Conservation (phyloP, 768 basidiomycete genomes). For the Botryobasidium botryosum region DNA sequence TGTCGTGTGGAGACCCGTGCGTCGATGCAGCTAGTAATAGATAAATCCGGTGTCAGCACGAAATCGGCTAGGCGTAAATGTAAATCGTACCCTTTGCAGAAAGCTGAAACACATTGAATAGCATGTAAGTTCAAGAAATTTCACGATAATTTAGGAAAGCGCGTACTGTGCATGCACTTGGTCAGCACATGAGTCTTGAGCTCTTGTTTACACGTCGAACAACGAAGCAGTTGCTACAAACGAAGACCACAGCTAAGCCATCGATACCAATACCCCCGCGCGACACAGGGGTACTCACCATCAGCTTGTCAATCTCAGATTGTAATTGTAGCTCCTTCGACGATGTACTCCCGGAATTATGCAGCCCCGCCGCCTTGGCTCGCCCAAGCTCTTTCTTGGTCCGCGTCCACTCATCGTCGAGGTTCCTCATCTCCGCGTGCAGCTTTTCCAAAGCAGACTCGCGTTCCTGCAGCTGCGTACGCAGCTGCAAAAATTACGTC, state of each 20-base stretch:
- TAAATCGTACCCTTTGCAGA: constrained; percentile 40
- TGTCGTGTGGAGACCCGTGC: constrained; percentile 77
- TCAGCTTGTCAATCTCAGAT: constrained; percentile 31
- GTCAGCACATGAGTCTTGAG: constrained; percentile 68
- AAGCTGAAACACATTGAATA: constrained; percentile 45
- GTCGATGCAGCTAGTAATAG: constrained; percentile 48
- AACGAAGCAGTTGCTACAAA: constrained; percentile 59
- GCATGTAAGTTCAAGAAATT: no score
- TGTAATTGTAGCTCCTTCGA: constrained; percentile 25
- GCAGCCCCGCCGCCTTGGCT: no score
- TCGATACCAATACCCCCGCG: no score
- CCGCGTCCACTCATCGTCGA: constrained; percentile 34
- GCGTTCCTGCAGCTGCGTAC: background rate
- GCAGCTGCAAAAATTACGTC: background rate
- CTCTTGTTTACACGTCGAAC: constrained; percentile 67
- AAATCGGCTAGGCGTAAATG: constrained; percentile 7
- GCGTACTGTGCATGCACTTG: constrained; percentile 86
- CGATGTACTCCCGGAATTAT: no score
- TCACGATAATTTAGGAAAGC: no score
- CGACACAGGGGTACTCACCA: constrained; percentile 6
- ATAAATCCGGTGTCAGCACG: constrained; percentile 11
- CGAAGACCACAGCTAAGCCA: background rate
- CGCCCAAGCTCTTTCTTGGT: constrained; percentile 37
- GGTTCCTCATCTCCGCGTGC: constrained; percentile 12
- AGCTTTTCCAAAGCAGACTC: background rate